Evolutionary conservation across 805 yeast species (phyloP), one percentile per base, ranked within the genome.

Genomic region (Starmerella powellii): DNA sequence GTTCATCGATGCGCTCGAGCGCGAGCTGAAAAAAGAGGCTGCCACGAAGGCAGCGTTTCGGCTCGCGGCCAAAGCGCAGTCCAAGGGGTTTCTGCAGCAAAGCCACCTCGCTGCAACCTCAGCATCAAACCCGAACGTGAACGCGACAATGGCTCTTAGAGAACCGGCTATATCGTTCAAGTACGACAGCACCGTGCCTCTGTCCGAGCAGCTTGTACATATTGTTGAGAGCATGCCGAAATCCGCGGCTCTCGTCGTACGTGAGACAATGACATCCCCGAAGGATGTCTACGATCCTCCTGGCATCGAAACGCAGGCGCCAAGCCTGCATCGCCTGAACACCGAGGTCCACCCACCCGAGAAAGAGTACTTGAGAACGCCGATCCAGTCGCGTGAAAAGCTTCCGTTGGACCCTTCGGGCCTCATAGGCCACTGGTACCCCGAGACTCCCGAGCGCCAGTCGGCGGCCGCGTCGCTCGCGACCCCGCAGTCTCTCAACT

Each of bases 1-100:
- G 31, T 86, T 88, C 71, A 76, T 85, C 2, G 97, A 88, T 62
- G 95, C 95, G 1, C 63, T 88, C 29, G 96, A 86, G 58, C 68
- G 97, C 52, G 97, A 88, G 59, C 63, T 86, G 12, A 42, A 43
- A n/a, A 41, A 41, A 16, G 49, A 45, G 28, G 16, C 31, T 8
- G 41, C 32, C 26, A 10, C 26, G 10, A 23, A 23, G 26, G 26
- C n/a, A n/a, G n/a, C n/a, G n/a, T n/a, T n/a, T n/a, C n/a, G n/a
- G n/a, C n/a, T n/a, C n/a, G n/a, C n/a, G n/a, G n/a, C n/a, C n/a
- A n/a, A n/a, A n/a, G n/a, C n/a, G 13, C 30, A 26, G 28, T 21
- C 19, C 18, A 34, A 15, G 23, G 13, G n/a, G 12, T 13, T 31
- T 1, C 16, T 4, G 18, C 37, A 65, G 40, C 30, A 23, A n/a